Conservation (phyloP, 441 rosid species). For the Mallotus repandus region DNA sequence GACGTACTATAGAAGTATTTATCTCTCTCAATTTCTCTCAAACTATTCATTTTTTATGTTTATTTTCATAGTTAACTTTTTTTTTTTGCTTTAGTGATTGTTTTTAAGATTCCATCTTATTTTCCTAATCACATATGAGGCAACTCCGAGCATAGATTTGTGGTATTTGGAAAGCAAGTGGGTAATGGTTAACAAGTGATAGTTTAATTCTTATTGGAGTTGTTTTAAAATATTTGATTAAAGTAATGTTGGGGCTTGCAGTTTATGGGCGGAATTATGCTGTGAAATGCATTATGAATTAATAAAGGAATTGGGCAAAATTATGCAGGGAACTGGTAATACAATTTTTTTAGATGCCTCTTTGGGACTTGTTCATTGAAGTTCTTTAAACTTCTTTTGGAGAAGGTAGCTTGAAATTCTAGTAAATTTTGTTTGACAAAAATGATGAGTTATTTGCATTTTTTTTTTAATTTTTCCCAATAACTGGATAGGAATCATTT, state of each 20-base stretch:
- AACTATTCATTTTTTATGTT: background rate
- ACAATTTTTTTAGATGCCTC: too few relatives aligned
- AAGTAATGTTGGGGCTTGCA: conserved; percentile 16
- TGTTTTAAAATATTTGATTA: background rate
- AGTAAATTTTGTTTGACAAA: background rate
- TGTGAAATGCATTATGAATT: too few relatives aligned
- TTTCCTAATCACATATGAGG: conserved; percentile 56
- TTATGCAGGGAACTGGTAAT: too few relatives aligned
- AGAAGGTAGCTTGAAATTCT: background rate
- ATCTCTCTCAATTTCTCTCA: background rate
- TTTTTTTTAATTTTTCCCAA: background rate
- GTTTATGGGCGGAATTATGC: too few relatives aligned
- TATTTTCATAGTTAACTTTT: background rate
- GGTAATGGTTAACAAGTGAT: conserved; percentile 37
- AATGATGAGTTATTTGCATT: background rate
- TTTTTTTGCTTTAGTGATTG: too few relatives aligned
- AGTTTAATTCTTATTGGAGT: background rate
- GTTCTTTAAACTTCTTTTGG: too few relatives aligned
- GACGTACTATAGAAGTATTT: conserved; percentile 69
- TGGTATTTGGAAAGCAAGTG: conserved; percentile 69
- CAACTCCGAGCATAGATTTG: conserved; percentile 84
- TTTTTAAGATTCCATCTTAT: background rate
- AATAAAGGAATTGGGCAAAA: too few relatives aligned
- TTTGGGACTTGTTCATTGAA: too few relatives aligned
- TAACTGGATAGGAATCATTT: background rate